Percentiles rank a stretch among this genome's conserved stretches.
These are phyloP conservation scores for Rhodotorula paludigena DNA, from an alignment of 768 basidiomycete genomes.

Conservation along the genomic window DNA sequence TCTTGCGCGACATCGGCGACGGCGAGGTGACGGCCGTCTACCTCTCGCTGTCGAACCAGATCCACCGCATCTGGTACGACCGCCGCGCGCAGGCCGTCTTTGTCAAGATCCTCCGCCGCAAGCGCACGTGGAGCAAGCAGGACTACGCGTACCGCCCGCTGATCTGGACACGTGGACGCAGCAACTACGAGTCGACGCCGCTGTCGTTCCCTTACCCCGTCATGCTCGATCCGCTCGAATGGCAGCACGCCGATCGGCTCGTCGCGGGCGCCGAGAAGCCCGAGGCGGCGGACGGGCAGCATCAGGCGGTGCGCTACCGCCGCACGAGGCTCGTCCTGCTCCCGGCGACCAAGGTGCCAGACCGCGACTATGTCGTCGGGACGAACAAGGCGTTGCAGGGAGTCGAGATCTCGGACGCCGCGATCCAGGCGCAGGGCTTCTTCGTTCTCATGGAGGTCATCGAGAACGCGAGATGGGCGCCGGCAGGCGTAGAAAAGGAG, in stretches of 20 bases:
- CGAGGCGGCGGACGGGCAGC: constrained; percentile 71
- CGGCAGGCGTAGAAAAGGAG: constrained; percentile 56
- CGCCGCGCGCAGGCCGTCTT: constrained; percentile 71
- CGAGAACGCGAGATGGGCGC: constrained; percentile 73
- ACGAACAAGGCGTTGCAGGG: constrained; percentile 48
- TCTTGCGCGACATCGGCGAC: constrained; percentile 43
- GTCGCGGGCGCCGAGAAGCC: constrained; percentile 60
- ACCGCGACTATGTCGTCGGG: constrained; percentile 49
- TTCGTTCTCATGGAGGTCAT: constrained; percentile 86
- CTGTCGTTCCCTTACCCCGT: constrained; percentile 36
- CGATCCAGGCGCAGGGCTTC: constrained; percentile 79
- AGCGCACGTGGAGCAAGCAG: constrained; percentile 52
- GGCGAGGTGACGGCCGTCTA: constrained; percentile 63
- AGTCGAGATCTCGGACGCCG: constrained; percentile 77
- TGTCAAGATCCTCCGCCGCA: constrained; percentile 75
- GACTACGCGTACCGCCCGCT: constrained; percentile 77
- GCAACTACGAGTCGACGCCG: constrained; percentile 5
- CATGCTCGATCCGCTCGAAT: constrained; percentile 41
- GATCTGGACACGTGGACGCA: constrained; percentile 61
- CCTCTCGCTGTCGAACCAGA: constrained; percentile 90
- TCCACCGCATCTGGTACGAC: constrained; percentile 84
- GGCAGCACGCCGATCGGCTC: constrained; percentile 45
- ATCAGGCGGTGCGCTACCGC: constrained; percentile 80
- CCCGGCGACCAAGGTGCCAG: constrained; percentile 63
- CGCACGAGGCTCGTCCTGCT: constrained; percentile 89